Conservation (phyloP, 2,329 filamentous ascomycete genomes). For the Neofusicoccum sp. region DNA sequence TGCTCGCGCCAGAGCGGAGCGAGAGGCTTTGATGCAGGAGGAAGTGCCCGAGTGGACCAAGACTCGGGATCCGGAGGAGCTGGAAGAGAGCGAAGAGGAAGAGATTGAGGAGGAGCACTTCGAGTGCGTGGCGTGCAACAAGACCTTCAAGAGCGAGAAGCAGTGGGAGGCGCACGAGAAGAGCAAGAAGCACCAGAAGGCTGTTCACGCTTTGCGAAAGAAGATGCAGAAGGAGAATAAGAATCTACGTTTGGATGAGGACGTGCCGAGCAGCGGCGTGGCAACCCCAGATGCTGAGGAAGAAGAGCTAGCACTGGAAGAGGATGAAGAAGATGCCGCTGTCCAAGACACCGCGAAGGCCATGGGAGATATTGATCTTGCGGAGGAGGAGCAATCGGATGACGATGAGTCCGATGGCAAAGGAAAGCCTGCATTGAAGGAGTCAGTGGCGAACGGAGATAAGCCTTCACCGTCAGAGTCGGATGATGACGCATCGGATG, state of each 20-base stretch:
- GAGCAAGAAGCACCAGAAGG: slow-evolving; percentile 94
- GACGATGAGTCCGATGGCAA: slow-evolving; percentile 31
- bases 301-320: slow-evolving; percentile 23
- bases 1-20: slow-evolving; percentile 74
- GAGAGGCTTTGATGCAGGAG: slow-evolving; percentile 69
- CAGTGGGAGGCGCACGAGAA: slow-evolving; percentile 90
- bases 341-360: background rate
- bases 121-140: slow-evolving; percentile 63
- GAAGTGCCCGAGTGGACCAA: slow-evolving; percentile 74
- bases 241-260: slow-evolving; percentile 50
- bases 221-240: slow-evolving; percentile 82
- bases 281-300: slow-evolving; percentile 33
- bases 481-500: slow-evolving; percentile 20
- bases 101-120: slow-evolving; percentile 52
- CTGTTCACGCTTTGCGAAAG: slow-evolving; percentile 72
- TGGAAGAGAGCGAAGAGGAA: slow-evolving; percentile 52
- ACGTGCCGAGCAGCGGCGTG: slow-evolving; percentile 32
- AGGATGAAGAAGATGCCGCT: slow-evolving; percentile 21
- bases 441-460: background rate
- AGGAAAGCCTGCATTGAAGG: background rate
- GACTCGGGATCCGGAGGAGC: slow-evolving; percentile 53
- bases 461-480: slow-evolving; percentile 16
- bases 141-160: slow-evolving; percentile 82
- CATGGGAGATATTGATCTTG: slow-evolving; percentile 21
- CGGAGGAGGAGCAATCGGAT: slow-evolving; percentile 33